phyloP scores from a whole-genome alignment of 257 asterid species.

The Knoxia roxburghii region DNA sequence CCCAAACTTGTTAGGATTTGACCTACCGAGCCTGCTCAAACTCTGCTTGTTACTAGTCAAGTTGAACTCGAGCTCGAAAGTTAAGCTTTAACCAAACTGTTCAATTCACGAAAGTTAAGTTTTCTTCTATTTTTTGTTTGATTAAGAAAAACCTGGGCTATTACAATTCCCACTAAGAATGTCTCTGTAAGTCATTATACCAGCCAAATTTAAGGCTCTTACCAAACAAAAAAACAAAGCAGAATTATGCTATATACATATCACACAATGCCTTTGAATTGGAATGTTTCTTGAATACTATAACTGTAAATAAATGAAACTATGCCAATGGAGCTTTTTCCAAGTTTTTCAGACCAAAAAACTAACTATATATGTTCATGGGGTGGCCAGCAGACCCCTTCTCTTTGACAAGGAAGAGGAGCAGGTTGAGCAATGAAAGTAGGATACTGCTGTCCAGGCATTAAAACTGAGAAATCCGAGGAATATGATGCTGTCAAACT shows the following conservation, averaged over 20 bases:
- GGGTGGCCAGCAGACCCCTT: slow-evolving; percentile 56
- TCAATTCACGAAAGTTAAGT: no score
- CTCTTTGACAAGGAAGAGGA: slow-evolving; percentile 71
- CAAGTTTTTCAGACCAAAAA: slow-evolving; percentile 21
- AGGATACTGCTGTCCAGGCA: slow-evolving; percentile 86
- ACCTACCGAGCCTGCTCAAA: no score
- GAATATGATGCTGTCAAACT: slow-evolving; percentile 38
- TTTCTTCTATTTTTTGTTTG: no score
- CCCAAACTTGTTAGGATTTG: no score
- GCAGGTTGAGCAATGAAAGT: slow-evolving; percentile 83
- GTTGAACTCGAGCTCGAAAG: no score
- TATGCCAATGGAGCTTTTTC: background rate
- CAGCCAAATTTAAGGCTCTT: background rate
- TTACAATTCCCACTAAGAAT: no score
- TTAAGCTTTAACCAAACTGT: no score
- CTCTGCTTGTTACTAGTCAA: no score
- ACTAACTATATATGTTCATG: slow-evolving; percentile 28
- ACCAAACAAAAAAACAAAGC: background rate
- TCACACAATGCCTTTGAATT: background rate
- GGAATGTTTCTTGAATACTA: background rate
- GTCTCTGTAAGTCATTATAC: background rate
- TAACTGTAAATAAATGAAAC: background rate
- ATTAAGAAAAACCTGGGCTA: no score
- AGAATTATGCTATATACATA: background rate
- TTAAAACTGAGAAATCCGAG: slow-evolving; percentile 58